phyloP scores from a whole-genome alignment of 164 flowering plant genomes.

The Warburgia ugandensis region DNA sequence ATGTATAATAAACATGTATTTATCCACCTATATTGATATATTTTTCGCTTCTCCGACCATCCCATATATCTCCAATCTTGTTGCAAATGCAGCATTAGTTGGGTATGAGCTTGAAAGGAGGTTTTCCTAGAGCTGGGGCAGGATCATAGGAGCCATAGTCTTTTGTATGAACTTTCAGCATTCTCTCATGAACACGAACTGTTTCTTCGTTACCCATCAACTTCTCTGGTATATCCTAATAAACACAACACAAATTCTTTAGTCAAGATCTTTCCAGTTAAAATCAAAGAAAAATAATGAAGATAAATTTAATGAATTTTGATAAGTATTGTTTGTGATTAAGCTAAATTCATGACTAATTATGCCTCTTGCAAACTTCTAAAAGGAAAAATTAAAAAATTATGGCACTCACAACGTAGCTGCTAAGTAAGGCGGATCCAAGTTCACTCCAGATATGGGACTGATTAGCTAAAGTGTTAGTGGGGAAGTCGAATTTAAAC shows the following conservation, averaged over 20 bases:
- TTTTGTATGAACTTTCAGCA: constrained; percentile 42
- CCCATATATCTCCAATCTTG: too few species aligned
- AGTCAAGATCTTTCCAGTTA: too few species aligned
- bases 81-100: constrained; percentile 32
- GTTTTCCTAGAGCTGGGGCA: constrained; percentile 64
- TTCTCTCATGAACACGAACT: constrained; percentile 34
- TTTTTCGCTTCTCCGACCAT: too few species aligned
- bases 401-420: background rate
- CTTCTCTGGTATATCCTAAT: constrained; percentile 17
- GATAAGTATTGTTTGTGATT: background rate
- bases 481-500: too few species aligned
- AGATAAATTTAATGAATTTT: background rate
- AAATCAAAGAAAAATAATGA: too few species aligned
- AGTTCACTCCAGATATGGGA: too few species aligned
- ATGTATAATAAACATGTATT: too few species aligned
- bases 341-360: constrained; percentile 1
- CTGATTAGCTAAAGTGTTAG: too few species aligned
- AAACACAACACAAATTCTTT: too few species aligned
- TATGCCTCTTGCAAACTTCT: background rate
- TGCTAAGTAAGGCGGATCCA: too few species aligned
- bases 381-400: background rate
- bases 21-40: too few species aligned
- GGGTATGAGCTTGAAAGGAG: constrained; percentile 88
- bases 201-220: constrained; percentile 9
- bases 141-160: constrained; percentile 82